Evolutionary conservation across 2,329 filamentous ascomycete genomes (phyloP), one percentile per base, ranked within the genome.

Genomic region (Phaeosphaeria sp.): DNA sequence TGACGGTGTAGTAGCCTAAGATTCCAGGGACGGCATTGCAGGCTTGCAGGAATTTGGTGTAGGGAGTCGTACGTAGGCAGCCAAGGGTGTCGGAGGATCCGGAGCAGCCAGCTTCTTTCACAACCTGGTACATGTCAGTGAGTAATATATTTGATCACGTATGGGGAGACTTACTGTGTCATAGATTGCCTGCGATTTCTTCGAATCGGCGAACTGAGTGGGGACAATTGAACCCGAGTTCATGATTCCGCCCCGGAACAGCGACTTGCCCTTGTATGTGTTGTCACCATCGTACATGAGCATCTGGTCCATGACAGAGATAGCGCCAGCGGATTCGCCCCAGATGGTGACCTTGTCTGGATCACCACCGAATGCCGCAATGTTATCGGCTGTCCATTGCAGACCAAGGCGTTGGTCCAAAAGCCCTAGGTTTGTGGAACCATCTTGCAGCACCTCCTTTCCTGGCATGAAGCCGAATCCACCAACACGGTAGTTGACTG

Each of bases 231-330:
- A 71, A 15, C 76, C 76, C 1, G 73, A 76, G 59, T 78, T 86
- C 91, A 95, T 93, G 66, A 94, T 93, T 24, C 82, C 91, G 1
- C 81, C 91, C 24, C 89, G 86, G 83, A 95, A 94, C 0, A 95
- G 82, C 1, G 87, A 81, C 67, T 89, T 87, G 52, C 88, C 89
- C 2, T 93, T 92, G 79, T 93, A 93, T 0, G 81, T 88, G 71
- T 87, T 86, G 74, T 94, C 81, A 6, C 91, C 91, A 33, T 87
- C 84, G 64, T 91, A 92, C 11, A 93, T 79, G 1, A 86, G 79
- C 85, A 92, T 92, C 65, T 94, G 91, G 67, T 93, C 86, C 49
- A 90, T 84, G 1, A 91, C 89, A 0, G 89, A 92, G 60, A 93
- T 92, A 15, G 74, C 64, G 13, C 80, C 80, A 7, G 78, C 74